Evolutionary conservation across 2,329 filamentous ascomycete genomes (phyloP).

Genomic region (Aspergillus sclerotialis): DNA sequence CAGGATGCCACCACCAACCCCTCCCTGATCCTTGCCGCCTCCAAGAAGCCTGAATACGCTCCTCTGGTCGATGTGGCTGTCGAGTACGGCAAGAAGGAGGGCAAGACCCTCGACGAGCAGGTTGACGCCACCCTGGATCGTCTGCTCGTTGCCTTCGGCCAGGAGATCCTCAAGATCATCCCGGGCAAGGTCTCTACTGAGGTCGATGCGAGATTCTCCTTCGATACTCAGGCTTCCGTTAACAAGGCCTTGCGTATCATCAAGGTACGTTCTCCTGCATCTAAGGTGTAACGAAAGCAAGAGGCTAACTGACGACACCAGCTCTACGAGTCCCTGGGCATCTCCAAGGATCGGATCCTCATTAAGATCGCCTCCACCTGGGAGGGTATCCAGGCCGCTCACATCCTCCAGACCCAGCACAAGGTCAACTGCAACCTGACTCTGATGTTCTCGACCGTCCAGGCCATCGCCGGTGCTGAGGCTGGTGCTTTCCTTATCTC

Average conservation of each 20-base stretch:
- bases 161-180: slow-evolving; percentile 92
- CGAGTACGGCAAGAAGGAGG: slow-evolving; percentile 73
- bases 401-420: slow-evolving; percentile 93
- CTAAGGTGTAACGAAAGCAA: too few species aligned
- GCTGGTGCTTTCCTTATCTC: slow-evolving; percentile 96
- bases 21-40: slow-evolving; percentile 93
- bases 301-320: slow-evolving; percentile 35
- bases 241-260: slow-evolving; percentile 97
- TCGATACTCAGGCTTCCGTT: slow-evolving; percentile 85
- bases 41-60: slow-evolving; percentile 96
- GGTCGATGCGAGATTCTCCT: slow-evolving; percentile 93
- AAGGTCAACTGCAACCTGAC: slow-evolving; percentile 98
- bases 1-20: slow-evolving; percentile 99
- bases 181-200: slow-evolving; percentile 98
- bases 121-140: slow-evolving; percentile 86
- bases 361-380: slow-evolving; percentile 99
- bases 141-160: slow-evolving; percentile 95
- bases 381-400: slow-evolving; percentile 98
- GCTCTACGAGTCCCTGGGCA: slow-evolving; percentile 91
- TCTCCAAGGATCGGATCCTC: slow-evolving; percentile 87
- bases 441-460: slow-evolving; percentile 92
- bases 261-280: slow-evolving; percentile 62
- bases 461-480: slow-evolving; percentile 95
- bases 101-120: slow-evolving; percentile 64
- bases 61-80: slow-evolving; percentile 82